phyloP scores from a whole-genome alignment of 2,329 filamentous ascomycete genomes.

The Gnomoniopsis smithogilvyi region DNA sequence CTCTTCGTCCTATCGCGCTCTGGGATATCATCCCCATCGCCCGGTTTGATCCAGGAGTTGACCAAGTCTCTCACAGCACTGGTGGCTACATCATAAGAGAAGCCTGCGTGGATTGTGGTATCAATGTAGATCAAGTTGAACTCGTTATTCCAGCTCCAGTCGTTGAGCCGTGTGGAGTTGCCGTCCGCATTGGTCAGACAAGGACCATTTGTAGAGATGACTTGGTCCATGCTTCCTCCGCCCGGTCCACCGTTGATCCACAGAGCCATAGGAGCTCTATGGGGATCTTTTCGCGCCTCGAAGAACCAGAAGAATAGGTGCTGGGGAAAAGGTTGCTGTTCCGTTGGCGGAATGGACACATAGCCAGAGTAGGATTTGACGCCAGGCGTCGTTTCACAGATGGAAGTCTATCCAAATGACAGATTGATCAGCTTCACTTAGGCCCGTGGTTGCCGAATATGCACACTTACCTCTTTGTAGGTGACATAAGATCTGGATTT shows the following conservation, averaged over 20 bases:
- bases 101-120: slow-evolving; percentile 59
- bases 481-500: slow-evolving; percentile 18
- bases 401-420: background rate
- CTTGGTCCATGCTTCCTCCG: slow-evolving; percentile 43
- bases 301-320: slow-evolving; percentile 34
- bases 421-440: slow-evolving; percentile 31
- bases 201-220: slow-evolving; percentile 47
- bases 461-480: slow-evolving; percentile 47
- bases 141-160: slow-evolving; percentile 53
- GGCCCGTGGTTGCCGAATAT: slow-evolving; percentile 40
- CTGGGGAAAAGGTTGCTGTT: background rate
- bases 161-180: slow-evolving; percentile 45
- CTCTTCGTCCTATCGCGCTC: background rate
- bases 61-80: background rate
- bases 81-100: slow-evolving; percentile 56
- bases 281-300: slow-evolving; percentile 25
- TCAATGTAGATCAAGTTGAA: slow-evolving; percentile 49
- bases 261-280: slow-evolving; percentile 40
- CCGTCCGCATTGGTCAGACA: slow-evolving; percentile 38
- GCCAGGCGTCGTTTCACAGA: slow-evolving; percentile 48
- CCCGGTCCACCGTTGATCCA: slow-evolving; percentile 55
- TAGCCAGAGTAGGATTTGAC: slow-evolving; percentile 62
- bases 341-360: slow-evolving; percentile 47
- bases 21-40: background rate
- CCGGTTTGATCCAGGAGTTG: background rate